phyloP scores from a whole-genome alignment of 1,284 basidiomycete genomes.

The Ceratobasidium sp. region DNA sequence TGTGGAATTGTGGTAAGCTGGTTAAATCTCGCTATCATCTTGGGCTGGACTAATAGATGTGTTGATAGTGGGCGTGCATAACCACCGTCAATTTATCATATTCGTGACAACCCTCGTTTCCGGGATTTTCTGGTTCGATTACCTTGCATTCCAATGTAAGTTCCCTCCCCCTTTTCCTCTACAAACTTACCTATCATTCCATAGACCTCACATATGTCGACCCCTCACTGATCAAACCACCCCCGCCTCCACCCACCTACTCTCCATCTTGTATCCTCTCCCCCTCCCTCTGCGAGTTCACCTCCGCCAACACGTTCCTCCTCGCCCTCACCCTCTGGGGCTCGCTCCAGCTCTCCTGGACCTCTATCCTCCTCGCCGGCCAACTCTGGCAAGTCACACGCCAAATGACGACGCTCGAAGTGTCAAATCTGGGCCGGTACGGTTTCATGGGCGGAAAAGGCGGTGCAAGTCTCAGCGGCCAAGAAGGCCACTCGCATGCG shows the following conservation, averaged over 20 bases:
- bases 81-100: constrained; percentile 93
- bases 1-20: constrained; percentile 94
- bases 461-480: constrained; percentile 72
- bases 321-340: constrained; percentile 85
- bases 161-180: constrained; percentile 3
- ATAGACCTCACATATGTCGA: constrained; percentile 50
- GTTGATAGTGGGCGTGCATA: constrained; percentile 84
- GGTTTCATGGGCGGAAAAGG: constrained; percentile 95
- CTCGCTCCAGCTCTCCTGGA: constrained; percentile 93
- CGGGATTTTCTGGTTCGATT: constrained; percentile 84
- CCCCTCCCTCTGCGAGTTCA: constrained; percentile 72
- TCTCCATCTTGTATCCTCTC: constrained; percentile 76
- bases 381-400: constrained; percentile 93
- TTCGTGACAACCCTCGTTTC: constrained; percentile 87
- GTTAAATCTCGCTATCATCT: not conserved
- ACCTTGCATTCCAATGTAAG: constrained; percentile 76
- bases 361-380: constrained; percentile 81
- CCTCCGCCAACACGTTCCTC: constrained; percentile 82
- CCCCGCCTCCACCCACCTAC: constrained; percentile 57
- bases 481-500: constrained; percentile 57
- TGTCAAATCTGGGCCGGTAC: constrained; percentile 92
- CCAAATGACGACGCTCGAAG: constrained; percentile 97
- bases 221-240: constrained; percentile 52
- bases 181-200: constrained; percentile 58
- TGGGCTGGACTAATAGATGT: not conserved